Base-by-base conservation (phyloP, 2,329 filamentous ascomycete species). In the Ophiostoma montium region DNA sequence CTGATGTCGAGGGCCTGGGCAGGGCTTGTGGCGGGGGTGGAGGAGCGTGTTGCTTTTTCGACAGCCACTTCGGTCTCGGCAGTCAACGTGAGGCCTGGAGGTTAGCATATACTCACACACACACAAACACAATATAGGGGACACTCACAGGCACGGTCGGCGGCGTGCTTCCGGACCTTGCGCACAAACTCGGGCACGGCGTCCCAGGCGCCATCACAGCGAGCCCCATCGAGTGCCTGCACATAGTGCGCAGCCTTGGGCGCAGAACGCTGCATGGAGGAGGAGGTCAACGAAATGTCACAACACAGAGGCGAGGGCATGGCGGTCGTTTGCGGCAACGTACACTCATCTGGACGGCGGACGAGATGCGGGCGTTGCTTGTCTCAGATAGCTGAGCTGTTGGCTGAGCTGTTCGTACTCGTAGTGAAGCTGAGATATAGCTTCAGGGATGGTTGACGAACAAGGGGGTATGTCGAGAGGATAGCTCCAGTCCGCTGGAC, bases 121-220 rank as follows among this genome's bases (percentile, higher is more conserved):
- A 44, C 43, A n/a, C 32, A 27, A 38, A 50, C 42, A 42, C 1
- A 13, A 18, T 15, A 5, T 10, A 18, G 35, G 23, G 23, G 23
- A 27, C 15, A 61, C 78, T 59, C 82, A 95, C 90, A 95, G 66
- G 78, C 77, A 64, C 86, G 78, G 53, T 85, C 78, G 36, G 88
- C 83, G 58, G 88, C 86, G 74, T 98, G 90, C 66, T 98, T 96
- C 61, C 84, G 84, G 60, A 96, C 76, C 67, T 98, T 98, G 63
- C 90, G 80, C 59, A 92, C 82, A 55, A 94, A 75, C 68, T 96
- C 90, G 23, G 86, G 86, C 30, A 96, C 76, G 30, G 85, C 79
- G 57, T 80, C 73, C 92, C 92, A 98, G 63, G 81, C 82, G 47
- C 84, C 88, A 60, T 90, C 81, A 65, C 87, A 94, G 60, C 92